Evolutionary conservation across 75 land plant genomes (phyloP).

Genomic region (Cunninghamia lanceolata): DNA sequence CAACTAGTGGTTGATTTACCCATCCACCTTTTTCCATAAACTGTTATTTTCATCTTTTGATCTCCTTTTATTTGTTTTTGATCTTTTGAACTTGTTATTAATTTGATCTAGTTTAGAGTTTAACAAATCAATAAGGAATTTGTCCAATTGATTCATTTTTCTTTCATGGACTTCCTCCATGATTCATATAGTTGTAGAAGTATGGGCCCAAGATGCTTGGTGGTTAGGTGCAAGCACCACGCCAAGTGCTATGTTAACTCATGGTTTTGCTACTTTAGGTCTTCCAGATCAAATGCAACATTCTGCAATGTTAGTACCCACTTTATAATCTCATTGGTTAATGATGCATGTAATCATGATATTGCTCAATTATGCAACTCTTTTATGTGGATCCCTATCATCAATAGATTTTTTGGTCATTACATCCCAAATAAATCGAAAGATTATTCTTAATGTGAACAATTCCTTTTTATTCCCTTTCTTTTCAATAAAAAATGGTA

Average conservation of each 20-base stretch:
- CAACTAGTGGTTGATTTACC: not conserved
- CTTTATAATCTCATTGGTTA: slow-evolving; percentile 3
- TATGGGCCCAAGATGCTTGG: not conserved
- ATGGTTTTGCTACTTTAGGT: not conserved
- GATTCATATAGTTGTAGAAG: not conserved
- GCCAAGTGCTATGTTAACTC: not conserved
- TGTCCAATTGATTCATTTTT: too few relatives aligned
- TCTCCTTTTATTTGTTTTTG: not conserved
- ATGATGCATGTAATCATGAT: slow-evolving; percentile 1
- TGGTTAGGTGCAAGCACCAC: not conserved
- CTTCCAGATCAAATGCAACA: not conserved
- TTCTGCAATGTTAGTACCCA: not conserved
- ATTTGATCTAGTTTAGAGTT: too few relatives aligned
- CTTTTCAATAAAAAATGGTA: too few relatives aligned
- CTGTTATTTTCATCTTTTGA: not conserved
- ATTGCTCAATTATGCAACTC: not conserved
- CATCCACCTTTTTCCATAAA: not conserved
- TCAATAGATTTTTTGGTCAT: not conserved
- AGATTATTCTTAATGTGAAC: too few relatives aligned
- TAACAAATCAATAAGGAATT: too few relatives aligned
- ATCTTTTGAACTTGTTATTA: too few relatives aligned
- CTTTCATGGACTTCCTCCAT: not conserved
- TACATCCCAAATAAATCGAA: too few relatives aligned
- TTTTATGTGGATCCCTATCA: not conserved
- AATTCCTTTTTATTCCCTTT: too few relatives aligned